Conservation (phyloP, 441 rosid species). For the Erodium moschatum region DNA sequence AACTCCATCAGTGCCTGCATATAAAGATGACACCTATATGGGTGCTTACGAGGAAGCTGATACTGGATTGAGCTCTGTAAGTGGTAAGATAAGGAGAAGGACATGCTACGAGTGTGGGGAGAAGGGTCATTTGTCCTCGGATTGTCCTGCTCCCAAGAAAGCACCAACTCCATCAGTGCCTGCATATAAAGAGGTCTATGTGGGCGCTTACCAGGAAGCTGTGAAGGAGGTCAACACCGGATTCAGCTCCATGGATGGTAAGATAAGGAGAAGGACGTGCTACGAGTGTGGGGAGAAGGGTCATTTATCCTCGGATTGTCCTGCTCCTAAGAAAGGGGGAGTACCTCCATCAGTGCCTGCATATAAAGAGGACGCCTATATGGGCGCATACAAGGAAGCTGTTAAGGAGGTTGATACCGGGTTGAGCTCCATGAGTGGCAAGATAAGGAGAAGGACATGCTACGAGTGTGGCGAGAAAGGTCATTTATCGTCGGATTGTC, state of each 20-base stretch:
- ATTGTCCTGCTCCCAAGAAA: background rate
- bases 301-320: constrained; percentile 69
- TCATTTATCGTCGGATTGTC: no score
- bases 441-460: no score
- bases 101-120: background rate
- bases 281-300: constrained; percentile 73
- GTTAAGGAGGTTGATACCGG: no score
- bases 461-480: no score
- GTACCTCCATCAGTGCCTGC: constrained; percentile 19
- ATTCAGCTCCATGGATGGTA: constrained; percentile 29
- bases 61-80: no score
- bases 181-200: background rate
- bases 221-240: constrained; percentile 7
- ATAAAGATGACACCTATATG: no score
- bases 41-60: no score
- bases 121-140: constrained; percentile 1
- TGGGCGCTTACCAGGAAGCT: background rate
- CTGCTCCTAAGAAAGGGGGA: constrained; percentile 28
- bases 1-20: no score
- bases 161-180: constrained; percentile 22
- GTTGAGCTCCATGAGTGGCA: no score
- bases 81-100: background rate
- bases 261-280: constrained; percentile 70
- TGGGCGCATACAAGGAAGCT: no score
- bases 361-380: no score